Evolutionary conservation across 495 filamentous ascomycete species (phyloP), one percentile per base, ranked within the genome.

Genomic region (Sporormia fimetaria): DNA sequence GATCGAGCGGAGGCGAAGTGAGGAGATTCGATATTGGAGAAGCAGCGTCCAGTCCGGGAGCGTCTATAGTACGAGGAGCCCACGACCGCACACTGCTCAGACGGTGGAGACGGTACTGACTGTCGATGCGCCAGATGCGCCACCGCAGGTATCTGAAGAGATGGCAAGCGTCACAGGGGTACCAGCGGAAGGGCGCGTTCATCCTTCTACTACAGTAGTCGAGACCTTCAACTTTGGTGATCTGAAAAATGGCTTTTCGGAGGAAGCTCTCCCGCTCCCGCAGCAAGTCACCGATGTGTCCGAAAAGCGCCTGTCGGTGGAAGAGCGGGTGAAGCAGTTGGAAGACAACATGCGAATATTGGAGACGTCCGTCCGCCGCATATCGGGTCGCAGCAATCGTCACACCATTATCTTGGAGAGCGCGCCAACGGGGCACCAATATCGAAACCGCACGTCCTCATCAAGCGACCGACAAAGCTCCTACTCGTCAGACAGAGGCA

Each of bases 341-440:
- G 52, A 55, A 36, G 33, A 41, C 26, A 35, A 38, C 18, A 33
- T 49, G 39, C 38, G 23, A 16, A 24, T 8, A 2, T 25, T 55
- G 0, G 52, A 55, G 22, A 31, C 29, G 3, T 48, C 48, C 1
- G 37, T 51, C 16, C 42, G 37, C 25, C 41, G 52, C 12, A 23
- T 51, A 4, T 50, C 51, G 3, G 51, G 51, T 16, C 42, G 51
- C 25, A 44, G 25, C 31, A 47, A 55, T 17, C 52, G 52, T 6
- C 52, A 52, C 35, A 55, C 47, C 15, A 52, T 55, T 21, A 49
- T 55, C 33, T 44, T 55, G 1, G 52, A 55, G 36, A 55, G 49
- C 40, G 48, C 48, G 27, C 48, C 52, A 4, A 55, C 51, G 29
- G 48, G 48, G 0, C 37, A 37, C 2, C 51, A 47, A 17, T 45